Base-by-base conservation (phyloP, 352 stramenopile genomes). In the Phytopythium chamaehyphon region DNA sequence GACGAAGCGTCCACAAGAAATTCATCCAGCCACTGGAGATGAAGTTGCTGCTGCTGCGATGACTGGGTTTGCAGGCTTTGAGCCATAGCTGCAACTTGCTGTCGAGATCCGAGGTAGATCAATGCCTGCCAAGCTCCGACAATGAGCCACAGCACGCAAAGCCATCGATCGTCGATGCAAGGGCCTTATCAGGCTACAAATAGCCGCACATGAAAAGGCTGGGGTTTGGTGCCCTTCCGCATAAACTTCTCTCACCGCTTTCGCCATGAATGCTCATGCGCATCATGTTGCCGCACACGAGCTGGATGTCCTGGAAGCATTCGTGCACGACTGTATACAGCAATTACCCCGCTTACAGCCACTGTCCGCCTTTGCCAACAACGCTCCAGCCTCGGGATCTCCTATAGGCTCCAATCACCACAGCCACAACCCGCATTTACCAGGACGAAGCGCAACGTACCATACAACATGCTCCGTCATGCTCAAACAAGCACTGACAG, bases 391-490 rank as follows among this genome's bases (percentile, higher is more conserved):
- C 6, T 2, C 19, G 0, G 8, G 15, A 24, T 28, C 53, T 33
- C 19, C 43, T 12, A 43, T 51, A 12, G 38, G 36, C 33, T 45
- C 53, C 33, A 50, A 15, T 10, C 40, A 19, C 0, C 40, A 28
- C 7, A 4, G 9, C 5, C 22, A 19, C 24, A 53, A 47, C 26
- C 50, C 37, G 15, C 52, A 84, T 37, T 64, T 84, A 8, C 73
- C 73, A 18, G 62, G 59, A 11, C 59, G 69, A 19, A 73, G 69
- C 44, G 57, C 77, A 0, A 47, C 66, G 22, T 82, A 83, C 52
- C 66, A 86, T 54, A 71, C 70, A 7, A 53, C 68, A n/a, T 85
- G 70, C 40, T 62, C 72, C 28, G 54, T 52, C 15, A 83, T 85
- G 74, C 60, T 88, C 38, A 76, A 72, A 42, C 49, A 85, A 22